Conservation (phyloP, 495 filamentous ascomycete species). For the Penicillium dipodomyicola region DNA sequence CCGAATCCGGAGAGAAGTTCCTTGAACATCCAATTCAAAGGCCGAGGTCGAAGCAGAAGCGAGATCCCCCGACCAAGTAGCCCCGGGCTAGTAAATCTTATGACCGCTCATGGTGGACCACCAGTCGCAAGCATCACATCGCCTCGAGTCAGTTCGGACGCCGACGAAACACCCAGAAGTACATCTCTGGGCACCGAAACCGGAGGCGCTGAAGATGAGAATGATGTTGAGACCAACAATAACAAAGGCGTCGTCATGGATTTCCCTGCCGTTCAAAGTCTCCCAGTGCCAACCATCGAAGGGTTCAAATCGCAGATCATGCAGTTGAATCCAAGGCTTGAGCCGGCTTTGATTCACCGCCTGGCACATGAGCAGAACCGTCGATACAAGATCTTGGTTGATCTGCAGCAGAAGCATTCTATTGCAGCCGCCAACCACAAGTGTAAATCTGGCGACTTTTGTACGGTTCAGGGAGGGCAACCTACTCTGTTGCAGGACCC, state of each 20-base stretch:
- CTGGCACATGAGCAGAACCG: conserved; percentile 76
- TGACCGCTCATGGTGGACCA: conserved; percentile 49
- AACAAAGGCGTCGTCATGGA: conserved; percentile 50
- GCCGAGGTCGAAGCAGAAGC: conserved; percentile 70
- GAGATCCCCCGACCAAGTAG: conserved; percentile 57
- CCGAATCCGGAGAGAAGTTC: conserved; percentile 53
- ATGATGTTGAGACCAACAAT: conserved; percentile 43
- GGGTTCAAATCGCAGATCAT: conserved; percentile 78
- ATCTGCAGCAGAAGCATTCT: conserved; percentile 67
- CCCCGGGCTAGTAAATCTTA: conserved; percentile 45
- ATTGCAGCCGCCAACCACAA: conserved; percentile 49
- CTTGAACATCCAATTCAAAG: conserved; percentile 51
- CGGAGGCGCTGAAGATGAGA: conserved; percentile 44
- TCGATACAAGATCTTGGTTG: conserved; percentile 77
- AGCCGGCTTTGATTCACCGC: conserved; percentile 72
- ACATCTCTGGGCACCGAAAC: conserved; percentile 15
- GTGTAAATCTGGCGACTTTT: conserved; percentile 61
- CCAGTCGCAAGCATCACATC: conserved; percentile 45
- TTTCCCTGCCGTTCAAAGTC: conserved; percentile 38
- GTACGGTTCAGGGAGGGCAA: conserved; percentile 62
- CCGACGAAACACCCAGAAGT: conserved; percentile 5
- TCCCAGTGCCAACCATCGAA: conserved; percentile 68
- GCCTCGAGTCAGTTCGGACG: conserved; percentile 25
- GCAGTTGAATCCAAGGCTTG: conserved; percentile 67
- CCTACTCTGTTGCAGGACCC: conserved; percentile 48